Percentiles rank a stretch among this genome's conserved stretches.
phyloP scores from a whole-genome alignment of 345 rosid species.

The Salix brachista region DNA sequence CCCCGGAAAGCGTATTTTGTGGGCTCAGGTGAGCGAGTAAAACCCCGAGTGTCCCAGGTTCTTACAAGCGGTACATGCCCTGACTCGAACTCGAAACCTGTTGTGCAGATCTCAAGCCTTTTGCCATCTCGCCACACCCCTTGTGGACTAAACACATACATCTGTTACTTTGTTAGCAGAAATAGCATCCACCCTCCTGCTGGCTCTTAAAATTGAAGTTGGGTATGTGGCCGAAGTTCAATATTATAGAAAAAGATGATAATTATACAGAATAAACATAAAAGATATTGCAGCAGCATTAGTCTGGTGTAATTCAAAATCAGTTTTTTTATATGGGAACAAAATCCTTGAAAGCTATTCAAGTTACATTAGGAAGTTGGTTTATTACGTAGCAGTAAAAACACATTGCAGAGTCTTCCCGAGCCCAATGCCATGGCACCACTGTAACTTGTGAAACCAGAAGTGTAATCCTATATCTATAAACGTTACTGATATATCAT shows the following conservation, averaged over 20 bases:
- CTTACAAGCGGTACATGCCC: no score
- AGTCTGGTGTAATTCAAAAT: not conserved
- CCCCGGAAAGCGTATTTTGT: no score
- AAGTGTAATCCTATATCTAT: no score
- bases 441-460: no score
- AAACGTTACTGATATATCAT: no score
- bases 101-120: fast-evolving
- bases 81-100: no score
- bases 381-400: not conserved
- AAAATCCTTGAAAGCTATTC: not conserved
- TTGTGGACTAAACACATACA: no score
- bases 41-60: fast-evolving
- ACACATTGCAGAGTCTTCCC: not conserved
- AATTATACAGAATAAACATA: not conserved
- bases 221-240: not conserved
- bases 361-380: not conserved
- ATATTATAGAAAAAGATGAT: not conserved
- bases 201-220: not conserved
- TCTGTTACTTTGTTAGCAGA: not conserved
- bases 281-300: not conserved
- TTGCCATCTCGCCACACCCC: no score
- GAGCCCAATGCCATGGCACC: not conserved
- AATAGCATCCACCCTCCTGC: not conserved
- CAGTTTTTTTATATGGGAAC: not conserved
- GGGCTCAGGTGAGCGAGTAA: no score